phyloP scores from a whole-genome alignment of 2,329 filamentous ascomycete species.

The Amphichorda felina region DNA sequence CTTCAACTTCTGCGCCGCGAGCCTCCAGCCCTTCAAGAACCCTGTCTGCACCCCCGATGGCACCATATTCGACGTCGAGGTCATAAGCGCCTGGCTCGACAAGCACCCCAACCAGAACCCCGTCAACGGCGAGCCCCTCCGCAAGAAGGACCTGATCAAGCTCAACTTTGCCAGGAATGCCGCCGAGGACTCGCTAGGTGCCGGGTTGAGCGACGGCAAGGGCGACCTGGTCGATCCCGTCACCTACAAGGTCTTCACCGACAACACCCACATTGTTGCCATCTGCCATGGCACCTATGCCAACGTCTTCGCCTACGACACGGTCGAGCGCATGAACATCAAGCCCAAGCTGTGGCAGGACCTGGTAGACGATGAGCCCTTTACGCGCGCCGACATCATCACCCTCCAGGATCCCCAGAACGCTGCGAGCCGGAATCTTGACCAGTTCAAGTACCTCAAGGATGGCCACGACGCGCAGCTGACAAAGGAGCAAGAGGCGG shows the following conservation, averaged over 20 bases:
- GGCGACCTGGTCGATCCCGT: conserved; percentile 92
- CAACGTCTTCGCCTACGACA: conserved; percentile 96
- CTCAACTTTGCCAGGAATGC: conserved; percentile 80
- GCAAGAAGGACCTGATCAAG: conserved; percentile 74
- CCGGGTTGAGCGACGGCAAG: conserved; percentile 36
- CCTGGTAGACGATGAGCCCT: conserved; percentile 76
- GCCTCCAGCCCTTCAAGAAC: conserved; percentile 87
- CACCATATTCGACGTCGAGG: conserved; percentile 88
- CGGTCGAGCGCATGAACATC: conserved; percentile 87
- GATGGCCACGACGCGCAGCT: conserved; percentile 62
- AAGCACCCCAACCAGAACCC: conserved; percentile 83
- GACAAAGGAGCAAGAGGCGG: conserved; percentile 58
- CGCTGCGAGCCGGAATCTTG: conserved; percentile 68
- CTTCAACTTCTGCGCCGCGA: conserved; percentile 96
- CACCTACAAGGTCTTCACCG: conserved; percentile 93
- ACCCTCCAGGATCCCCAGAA: conserved; percentile 95
- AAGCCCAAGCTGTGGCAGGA: conserved; percentile 96
- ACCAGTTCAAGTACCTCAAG: conserved; percentile 77
- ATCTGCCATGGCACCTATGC: conserved; percentile 69
- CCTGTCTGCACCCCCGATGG: conserved; percentile 84
- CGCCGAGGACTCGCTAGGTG: conserved; percentile 27
- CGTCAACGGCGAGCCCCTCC: conserved; percentile 68
- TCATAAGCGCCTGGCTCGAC: conserved; percentile 88
- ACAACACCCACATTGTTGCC: conserved; percentile 94
- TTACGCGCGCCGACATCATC: conserved; percentile 84